Percentiles rank a stretch among this genome's conserved stretches.
Conservation (phyloP, 2,329 filamentous ascomycete species). For the Parastagonospora avenae region DNA sequence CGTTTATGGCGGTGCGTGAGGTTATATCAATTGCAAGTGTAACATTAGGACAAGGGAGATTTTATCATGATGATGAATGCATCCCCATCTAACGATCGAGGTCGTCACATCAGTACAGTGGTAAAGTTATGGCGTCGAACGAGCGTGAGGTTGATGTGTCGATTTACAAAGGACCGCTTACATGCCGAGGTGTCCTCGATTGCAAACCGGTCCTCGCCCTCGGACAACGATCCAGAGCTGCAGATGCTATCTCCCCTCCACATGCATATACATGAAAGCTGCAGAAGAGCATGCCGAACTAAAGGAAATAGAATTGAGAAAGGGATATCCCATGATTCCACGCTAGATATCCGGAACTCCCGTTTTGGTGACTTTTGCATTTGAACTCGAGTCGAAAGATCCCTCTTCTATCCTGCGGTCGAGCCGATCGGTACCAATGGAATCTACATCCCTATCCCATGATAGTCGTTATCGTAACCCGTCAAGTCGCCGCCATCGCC, state of each 20-base stretch:
- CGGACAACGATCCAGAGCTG: conserved; percentile 45
- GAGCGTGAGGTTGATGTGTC: conserved; percentile 43
- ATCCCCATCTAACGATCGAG: too few species aligned
- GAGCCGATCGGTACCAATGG: conserved; percentile 49
- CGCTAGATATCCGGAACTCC: conserved; percentile 54
- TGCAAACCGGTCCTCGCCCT: conserved; percentile 49
- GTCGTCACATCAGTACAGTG: neutral
- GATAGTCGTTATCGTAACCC: conserved; percentile 47
- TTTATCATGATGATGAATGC: too few species aligned
- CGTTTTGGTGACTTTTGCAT: conserved; percentile 47
- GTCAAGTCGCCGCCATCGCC: conserved; percentile 38
- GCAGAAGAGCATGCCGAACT: conserved; percentile 46
- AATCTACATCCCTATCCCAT: conserved; percentile 47
- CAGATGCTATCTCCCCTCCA: conserved; percentile 51
- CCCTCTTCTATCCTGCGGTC: conserved; percentile 52
- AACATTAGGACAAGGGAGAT: neutral
- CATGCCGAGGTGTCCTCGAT: conserved; percentile 56
- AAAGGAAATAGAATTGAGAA: conserved; percentile 45
- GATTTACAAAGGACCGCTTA: conserved; percentile 50
- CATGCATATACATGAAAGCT: conserved; percentile 50
- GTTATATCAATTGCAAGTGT: neutral
- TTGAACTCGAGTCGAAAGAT: conserved; percentile 49
- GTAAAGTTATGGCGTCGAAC: conserved; percentile 10
- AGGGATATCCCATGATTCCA: conserved; percentile 46
- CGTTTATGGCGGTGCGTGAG: neutral